Percentiles rank a stretch among this genome's conserved stretches.
Conservation (phyloP, 371 early-diverging fungal genomes). For the Mortierella sp. region DNA sequence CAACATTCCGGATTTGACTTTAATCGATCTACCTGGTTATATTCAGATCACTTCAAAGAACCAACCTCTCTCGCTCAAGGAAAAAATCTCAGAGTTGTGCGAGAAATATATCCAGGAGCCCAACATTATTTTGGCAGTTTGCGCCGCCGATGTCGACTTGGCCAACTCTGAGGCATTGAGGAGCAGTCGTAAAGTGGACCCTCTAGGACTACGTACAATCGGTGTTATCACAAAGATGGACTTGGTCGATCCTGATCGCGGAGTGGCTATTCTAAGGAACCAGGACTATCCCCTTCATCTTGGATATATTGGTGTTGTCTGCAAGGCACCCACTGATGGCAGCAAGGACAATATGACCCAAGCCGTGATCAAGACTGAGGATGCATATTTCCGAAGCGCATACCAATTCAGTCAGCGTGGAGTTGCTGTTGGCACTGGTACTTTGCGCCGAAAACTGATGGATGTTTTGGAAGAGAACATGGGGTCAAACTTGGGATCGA, state of each 20-base stretch:
- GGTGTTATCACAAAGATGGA: constrained; percentile 99
- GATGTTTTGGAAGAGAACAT: constrained; percentile 93
- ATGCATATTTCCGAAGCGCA: constrained; percentile 75
- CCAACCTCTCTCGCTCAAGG: constrained; percentile 95
- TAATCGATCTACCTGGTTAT: constrained; percentile 99
- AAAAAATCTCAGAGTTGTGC: constrained; percentile 94
- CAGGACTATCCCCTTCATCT: constrained; percentile 93
- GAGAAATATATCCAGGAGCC: constrained; percentile 93
- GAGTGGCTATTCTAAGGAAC: constrained; percentile 88
- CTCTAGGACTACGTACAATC: constrained; percentile 94
- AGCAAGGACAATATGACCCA: constrained; percentile 66
- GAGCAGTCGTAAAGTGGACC: constrained; percentile 94
- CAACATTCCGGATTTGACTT: constrained; percentile 95
- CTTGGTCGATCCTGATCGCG: constrained; percentile 89
- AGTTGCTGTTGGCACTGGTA: constrained; percentile 86
- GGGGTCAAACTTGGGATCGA: constrained; percentile 83
- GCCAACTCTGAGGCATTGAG: constrained; percentile 98
- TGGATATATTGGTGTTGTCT: constrained; percentile 99
- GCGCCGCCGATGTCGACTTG: constrained; percentile 98
- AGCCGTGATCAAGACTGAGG: constrained; percentile 79
- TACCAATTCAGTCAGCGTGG: constrained; percentile 73
- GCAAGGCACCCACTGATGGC: constrained; percentile 71
- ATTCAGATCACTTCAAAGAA: constrained; percentile 96
- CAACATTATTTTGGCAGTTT: constrained; percentile 98
- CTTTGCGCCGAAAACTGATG: constrained; percentile 86